phyloP scores from a whole-genome alignment of 2,329 filamentous ascomycete genomes.

The Colletotrichum lindemuthianum region DNA sequence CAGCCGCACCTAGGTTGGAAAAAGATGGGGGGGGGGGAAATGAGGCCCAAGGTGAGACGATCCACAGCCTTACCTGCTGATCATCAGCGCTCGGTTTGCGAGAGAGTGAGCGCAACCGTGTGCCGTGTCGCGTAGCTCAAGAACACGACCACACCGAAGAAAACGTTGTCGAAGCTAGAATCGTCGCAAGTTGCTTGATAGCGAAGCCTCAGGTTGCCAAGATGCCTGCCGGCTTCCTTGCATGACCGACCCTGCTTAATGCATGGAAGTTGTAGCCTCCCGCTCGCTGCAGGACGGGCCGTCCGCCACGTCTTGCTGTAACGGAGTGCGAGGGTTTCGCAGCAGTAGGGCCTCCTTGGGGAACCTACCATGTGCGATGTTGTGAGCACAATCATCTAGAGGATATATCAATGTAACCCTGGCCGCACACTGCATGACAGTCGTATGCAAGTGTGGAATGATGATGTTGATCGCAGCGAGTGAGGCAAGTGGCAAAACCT shows the following conservation, averaged over 20 bases:
- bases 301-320: not conserved
- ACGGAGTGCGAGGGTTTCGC: not conserved
- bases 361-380: not conserved
- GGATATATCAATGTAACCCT: too few relatives aligned
- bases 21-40: too few relatives aligned
- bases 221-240: too few relatives aligned
- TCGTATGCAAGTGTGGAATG: too few relatives aligned
- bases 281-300: not conserved
- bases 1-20: too few relatives aligned
- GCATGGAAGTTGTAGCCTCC: constrained; percentile 4
- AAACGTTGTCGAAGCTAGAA: constrained; percentile 4
- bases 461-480: too few relatives aligned
- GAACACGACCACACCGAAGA: too few relatives aligned
- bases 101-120: constrained; percentile 5
- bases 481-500: too few relatives aligned
- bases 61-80: not conserved
- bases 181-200: not conserved
- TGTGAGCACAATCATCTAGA: too few relatives aligned
- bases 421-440: too few relatives aligned
- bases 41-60: constrained; percentile 4
- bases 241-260: not conserved
- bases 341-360: not conserved
- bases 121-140: not conserved
- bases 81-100: constrained; percentile 12
- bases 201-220: too few relatives aligned